Base-by-base conservation (phyloP, 768 basidiomycete species). In the Postia placenta region DNA sequence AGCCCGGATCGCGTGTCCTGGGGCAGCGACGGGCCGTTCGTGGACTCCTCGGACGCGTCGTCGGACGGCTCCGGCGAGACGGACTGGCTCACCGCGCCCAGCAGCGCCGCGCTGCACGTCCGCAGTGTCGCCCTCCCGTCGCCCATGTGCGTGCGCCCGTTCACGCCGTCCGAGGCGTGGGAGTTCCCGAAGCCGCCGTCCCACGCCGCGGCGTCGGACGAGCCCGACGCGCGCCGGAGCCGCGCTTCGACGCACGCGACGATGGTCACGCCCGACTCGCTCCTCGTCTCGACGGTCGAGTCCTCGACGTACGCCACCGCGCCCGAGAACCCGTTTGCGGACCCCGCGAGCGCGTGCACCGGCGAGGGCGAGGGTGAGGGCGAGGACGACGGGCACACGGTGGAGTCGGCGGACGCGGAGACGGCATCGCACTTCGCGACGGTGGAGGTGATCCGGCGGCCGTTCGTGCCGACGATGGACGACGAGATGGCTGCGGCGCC, bases 121-220 rank as follows among this genome's bases (percentile, higher is more conserved):
- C 56, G 54, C 49, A 61, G 59, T 27, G 57, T 60, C n/a, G 68
- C 67, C 44, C 42, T 51, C n/a, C 50, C 60, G 3, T 74, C 79
- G 0, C 78, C 80, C 20, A 79, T 84, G 72, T 79, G 73, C 33
- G 80, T 81, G 17, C 78, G 79, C 35, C 81, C 81, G 2, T 85
- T 83, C 67, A 78, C 81, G 0, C 79, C 81, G 11, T 76, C 77
- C 15, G 84, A 87, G 60, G 75, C 78, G 4, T 86, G 83, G 64
- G 64, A 79, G 7, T 86, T 87, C 70, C 85, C 84, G 2, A 76
- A 76, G 47, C 84, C 85, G 2, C 82, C 81, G 3, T n/a, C n/a
- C n/a, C n/a, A n/a, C n/a, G n/a, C n/a, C n/a, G 12, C 5, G 22
- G 25, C 12, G 12, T 9, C 9, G 17, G 48, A 48, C 11, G 46